phyloP scores from a whole-genome alignment of 2,329 filamentous ascomycete species.

The Talaromyces sp. region DNA sequence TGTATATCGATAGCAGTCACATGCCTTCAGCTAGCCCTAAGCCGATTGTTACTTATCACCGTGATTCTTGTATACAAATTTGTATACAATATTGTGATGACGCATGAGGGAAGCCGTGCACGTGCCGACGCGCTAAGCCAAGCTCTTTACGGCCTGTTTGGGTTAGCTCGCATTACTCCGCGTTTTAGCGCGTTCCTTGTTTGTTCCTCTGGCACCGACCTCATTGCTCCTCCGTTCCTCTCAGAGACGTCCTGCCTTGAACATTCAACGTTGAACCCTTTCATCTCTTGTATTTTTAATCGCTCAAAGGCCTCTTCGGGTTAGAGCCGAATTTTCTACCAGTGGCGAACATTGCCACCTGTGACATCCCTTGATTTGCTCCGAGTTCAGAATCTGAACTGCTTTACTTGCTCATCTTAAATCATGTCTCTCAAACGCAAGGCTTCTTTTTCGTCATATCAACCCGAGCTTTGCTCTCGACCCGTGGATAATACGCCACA shows the following conservation, averaged over 20 bases:
- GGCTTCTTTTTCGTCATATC: slow-evolving; percentile 46
- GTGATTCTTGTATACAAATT: neutral
- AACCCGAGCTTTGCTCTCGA: slow-evolving; percentile 20
- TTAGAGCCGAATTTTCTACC: neutral
- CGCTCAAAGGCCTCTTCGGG: neutral
- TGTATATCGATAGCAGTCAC: neutral
- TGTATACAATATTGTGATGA: neutral
- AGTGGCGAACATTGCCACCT: neutral
- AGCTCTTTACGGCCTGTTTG: slow-evolving; percentile 24
- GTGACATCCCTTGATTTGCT: neutral
- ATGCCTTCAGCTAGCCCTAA: neutral
- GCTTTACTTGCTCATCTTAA: neutral
- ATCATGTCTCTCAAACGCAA: slow-evolving; percentile 58
- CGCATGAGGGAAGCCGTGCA: neutral
- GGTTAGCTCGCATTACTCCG: slow-evolving; percentile 22
- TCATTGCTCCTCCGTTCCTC: neutral
- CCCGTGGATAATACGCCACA: slow-evolving; percentile 27
- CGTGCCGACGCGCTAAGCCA: neutral
- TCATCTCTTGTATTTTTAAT: neutral
- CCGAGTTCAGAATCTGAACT: neutral
- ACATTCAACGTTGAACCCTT: neutral
- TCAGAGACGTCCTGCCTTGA: neutral
- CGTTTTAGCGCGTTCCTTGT: slow-evolving; percentile 8
- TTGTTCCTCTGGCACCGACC: neutral
- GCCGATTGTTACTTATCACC: neutral